phyloP scores from a whole-genome alignment of 2,329 filamentous ascomycete species.

The Epichloe baconii region DNA sequence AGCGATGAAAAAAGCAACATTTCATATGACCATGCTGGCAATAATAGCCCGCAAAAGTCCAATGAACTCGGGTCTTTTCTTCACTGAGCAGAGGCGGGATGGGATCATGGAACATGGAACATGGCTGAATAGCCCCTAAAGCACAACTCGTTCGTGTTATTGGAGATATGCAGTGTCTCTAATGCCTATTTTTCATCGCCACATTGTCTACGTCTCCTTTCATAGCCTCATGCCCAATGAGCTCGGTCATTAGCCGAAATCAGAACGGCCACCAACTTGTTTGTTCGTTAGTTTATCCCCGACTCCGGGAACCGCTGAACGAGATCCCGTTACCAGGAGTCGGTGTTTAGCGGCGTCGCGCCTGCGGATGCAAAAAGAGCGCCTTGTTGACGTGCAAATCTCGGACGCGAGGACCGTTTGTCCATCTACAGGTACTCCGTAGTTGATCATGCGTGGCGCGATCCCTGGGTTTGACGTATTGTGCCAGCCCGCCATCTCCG shows the following conservation, averaged over 20 bases:
- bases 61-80: background rate
- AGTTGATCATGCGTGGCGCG: background rate
- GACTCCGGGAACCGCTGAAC: background rate
- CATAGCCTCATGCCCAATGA: background rate
- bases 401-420: background rate
- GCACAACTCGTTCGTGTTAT: background rate
- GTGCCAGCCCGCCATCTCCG: background rate
- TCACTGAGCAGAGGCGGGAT: background rate
- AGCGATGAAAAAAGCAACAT: background rate
- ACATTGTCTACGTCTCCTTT: background rate
- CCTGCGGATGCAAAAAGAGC: background rate
- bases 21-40: background rate
- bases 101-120: background rate
- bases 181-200: background rate
- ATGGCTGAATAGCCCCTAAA: background rate
- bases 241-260: background rate
- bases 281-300: background rate
- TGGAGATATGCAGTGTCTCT: too few species aligned
- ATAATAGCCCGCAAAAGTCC: background rate
- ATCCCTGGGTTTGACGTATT: background rate
- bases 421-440: background rate
- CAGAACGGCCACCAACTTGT: background rate
- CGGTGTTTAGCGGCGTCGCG: background rate
- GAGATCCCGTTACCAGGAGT: background rate
- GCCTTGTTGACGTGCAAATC: background rate